Conservation (phyloP, 2,329 filamentous ascomycete species). For the Keithomyces neogunnii region DNA sequence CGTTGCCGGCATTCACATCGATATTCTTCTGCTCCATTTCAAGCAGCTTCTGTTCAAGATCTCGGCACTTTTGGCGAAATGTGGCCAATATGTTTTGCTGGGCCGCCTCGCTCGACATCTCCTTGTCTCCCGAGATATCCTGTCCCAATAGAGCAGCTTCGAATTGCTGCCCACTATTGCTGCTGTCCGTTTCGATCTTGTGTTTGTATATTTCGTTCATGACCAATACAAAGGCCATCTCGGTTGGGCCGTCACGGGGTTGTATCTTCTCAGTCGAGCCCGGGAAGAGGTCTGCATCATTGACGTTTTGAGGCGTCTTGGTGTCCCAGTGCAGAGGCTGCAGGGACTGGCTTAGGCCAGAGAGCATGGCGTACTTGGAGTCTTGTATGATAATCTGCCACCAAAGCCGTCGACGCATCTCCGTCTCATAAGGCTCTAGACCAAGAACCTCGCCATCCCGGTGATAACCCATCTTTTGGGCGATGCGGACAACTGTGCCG, state of each 20-base stretch:
- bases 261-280: conserved; percentile 41
- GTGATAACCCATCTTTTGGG: conserved; percentile 60
- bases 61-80: conserved; percentile 32
- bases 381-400: conserved; percentile 55
- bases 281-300: conserved; percentile 50
- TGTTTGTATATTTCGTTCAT: conserved; percentile 42
- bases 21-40: conserved; percentile 41
- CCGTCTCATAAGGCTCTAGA: conserved; percentile 53
- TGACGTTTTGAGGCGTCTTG: conserved; percentile 46
- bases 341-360: conserved; percentile 45
- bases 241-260: conserved; percentile 47
- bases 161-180: conserved; percentile 34
- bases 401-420: conserved; percentile 61
- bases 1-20: conserved; percentile 41
- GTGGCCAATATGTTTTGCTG: conserved; percentile 23
- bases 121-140: conserved; percentile 23
- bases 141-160: conserved; percentile 41
- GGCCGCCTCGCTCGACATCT: conserved; percentile 5
- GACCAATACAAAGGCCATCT: conserved; percentile 50
- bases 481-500: conserved; percentile 53
- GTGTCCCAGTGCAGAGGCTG: conserved; percentile 48
- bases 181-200: conserved; percentile 33
- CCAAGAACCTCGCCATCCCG: conserved; percentile 49
- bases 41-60: conserved; percentile 33
- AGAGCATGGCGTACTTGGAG: conserved; percentile 46